Conservation (phyloP, 2,329 filamentous ascomycete species). For the Ciborinia camelliae region DNA sequence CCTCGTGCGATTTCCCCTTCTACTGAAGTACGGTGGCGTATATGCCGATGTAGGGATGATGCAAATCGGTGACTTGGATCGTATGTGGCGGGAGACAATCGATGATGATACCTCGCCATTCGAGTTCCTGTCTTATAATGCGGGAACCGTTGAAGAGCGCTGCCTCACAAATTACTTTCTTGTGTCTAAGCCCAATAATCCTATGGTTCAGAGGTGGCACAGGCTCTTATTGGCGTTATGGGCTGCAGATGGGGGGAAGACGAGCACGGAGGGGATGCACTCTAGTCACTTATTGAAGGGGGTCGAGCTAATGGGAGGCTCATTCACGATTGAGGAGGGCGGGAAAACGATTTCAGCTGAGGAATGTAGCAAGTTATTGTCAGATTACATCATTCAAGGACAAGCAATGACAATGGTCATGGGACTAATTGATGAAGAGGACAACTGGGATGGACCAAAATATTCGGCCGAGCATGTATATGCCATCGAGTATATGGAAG, state of each 20-base stretch:
- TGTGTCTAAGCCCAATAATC: conserved; percentile 41
- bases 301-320: conserved; percentile 39
- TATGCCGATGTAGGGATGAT: conserved; percentile 57
- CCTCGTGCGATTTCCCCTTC: conserved; percentile 53
- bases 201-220: conserved; percentile 49
- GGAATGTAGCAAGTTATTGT: conserved; percentile 44
- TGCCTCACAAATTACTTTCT: conserved; percentile 51
- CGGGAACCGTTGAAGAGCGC: conserved; percentile 38
- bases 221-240: conserved; percentile 50
- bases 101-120: conserved; percentile 45
- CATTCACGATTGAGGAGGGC: conserved; percentile 34
- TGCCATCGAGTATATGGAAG: conserved; percentile 48
- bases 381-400: conserved; percentile 57
- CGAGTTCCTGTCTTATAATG: conserved; percentile 48
- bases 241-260: conserved; percentile 45
- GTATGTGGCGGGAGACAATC: conserved; percentile 50
- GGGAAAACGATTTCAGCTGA: conserved; percentile 40
- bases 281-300: conserved; percentile 46
- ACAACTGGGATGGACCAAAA: conserved; percentile 51
- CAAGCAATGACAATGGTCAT: conserved; percentile 51
- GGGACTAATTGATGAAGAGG: conserved; percentile 49
- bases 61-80: conserved; percentile 55
- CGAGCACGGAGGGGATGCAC: conserved; percentile 51
- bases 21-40: conserved; percentile 55
- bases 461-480: conserved; percentile 50